Evolutionary conservation across 1,139 yeast species (phyloP).

Genomic region (Saccharomyces hybrid): DNA sequence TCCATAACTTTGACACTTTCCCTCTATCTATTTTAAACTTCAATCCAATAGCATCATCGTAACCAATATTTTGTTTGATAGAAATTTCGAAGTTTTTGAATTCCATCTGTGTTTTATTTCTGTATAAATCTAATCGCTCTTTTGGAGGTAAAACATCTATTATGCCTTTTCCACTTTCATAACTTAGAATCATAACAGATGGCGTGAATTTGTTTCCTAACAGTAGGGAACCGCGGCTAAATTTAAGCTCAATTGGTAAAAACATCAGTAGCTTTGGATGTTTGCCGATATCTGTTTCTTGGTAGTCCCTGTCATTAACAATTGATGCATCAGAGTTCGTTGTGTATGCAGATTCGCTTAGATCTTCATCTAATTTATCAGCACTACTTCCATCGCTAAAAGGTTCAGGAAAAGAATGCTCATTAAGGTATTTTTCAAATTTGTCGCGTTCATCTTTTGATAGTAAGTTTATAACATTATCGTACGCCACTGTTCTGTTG

Average conservation of each 20-base stretch:
- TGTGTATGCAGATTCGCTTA: constrained; percentile 2
- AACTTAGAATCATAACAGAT: constrained; percentile 58
- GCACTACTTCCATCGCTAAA: constrained; percentile 8
- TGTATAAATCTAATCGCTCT: constrained; percentile 48
- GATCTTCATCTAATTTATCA: constrained; percentile 5
- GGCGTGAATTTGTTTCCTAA: constrained; percentile 77
- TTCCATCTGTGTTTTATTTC: constrained; percentile 17
- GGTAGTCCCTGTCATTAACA: constrained; percentile 20
- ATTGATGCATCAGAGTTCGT: constrained; percentile 6
- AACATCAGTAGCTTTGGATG: constrained; percentile 33
- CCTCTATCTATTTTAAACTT: constrained; percentile 18
- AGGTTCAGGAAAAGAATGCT: constrained; percentile 12
- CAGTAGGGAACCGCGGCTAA: constrained; percentile 67
- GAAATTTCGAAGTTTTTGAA: constrained; percentile 41
- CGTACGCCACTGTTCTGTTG: constrained; percentile 73
- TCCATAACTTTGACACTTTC: constrained; percentile 22
- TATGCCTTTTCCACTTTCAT: constrained; percentile 47
- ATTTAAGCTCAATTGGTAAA: constrained; percentile 50
- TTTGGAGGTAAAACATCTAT: constrained; percentile 51
- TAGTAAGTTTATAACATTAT: constrained; percentile 46
- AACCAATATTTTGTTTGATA: constrained; percentile 63
- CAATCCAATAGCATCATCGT: constrained; percentile 29
- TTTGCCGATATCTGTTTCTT: constrained; percentile 7
- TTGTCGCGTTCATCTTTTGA: constrained; percentile 27
- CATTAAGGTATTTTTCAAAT: constrained; percentile 24